phyloP scores from a whole-genome alignment of 257 asterid genomes.

The Solanum chilense region DNA sequence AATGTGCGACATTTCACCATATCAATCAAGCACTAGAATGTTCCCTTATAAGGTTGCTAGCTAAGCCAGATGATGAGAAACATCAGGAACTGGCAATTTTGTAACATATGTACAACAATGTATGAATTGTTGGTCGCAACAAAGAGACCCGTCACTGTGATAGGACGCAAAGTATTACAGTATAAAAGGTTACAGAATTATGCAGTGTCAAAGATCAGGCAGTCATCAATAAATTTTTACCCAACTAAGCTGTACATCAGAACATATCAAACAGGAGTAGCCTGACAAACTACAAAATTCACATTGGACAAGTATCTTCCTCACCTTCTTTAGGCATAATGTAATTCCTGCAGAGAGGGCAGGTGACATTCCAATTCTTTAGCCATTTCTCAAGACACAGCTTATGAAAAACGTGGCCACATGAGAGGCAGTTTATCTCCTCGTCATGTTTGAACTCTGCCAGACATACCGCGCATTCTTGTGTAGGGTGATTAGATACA shows the following conservation, averaged over 20 bases:
- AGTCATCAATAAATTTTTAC: not conserved
- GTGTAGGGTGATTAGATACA: constrained; percentile 8
- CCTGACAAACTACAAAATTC: constrained; percentile 8
- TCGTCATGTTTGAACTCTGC: constrained; percentile 48
- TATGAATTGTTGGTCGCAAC: not conserved
- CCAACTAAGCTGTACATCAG: constrained; percentile 33
- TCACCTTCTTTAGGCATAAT: constrained; percentile 59
- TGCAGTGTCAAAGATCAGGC: not conserved
- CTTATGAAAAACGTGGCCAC: constrained; percentile 82
- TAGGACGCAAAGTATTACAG: not conserved
- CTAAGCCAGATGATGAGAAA: not conserved
- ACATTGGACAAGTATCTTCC: constrained; percentile 72
- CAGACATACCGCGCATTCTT: constrained; percentile 75
- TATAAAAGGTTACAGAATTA: not conserved
- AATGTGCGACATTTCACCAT: not conserved
- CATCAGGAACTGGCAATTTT: not conserved
- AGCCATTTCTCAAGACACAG: constrained; percentile 76
- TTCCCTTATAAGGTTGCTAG: not conserved
- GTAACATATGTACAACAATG: not conserved
- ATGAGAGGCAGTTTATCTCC: constrained; percentile 55
- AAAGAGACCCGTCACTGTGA: constrained; percentile 2
- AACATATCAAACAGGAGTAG: not conserved
- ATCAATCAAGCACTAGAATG: not conserved
- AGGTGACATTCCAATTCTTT: constrained; percentile 66
- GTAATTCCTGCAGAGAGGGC: constrained; percentile 80